A percentile compares a stretch with the other conserved stretches of the same genome.
Evolutionary conservation across 2,329 filamentous ascomycete genomes (phyloP).

Genomic region (Teratosphaeria viscida): DNA sequence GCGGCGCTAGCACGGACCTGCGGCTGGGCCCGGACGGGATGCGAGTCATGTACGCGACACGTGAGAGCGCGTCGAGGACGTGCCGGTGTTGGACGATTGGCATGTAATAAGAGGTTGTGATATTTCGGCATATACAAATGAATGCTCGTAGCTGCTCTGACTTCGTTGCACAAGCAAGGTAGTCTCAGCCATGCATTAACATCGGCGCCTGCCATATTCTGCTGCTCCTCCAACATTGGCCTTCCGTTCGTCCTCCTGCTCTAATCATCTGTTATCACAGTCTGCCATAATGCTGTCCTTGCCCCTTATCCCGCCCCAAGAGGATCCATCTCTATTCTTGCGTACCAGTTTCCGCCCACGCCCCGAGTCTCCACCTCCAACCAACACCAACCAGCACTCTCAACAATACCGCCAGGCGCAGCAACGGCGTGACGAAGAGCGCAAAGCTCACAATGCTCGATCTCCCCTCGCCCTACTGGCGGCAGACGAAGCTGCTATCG

Average conservation of each 20-base stretch:
- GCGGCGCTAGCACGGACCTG: not conserved
- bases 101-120: not conserved
- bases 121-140: not conserved
- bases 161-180: not conserved
- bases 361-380: slow-evolving; percentile 17
- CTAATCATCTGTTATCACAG: not conserved
- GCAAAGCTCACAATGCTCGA: slow-evolving; percentile 29
- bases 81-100: not conserved
- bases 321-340: slow-evolving; percentile 18
- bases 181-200: not conserved
- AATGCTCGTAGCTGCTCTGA: not conserved
- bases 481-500: slow-evolving; percentile 66
- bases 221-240: not conserved
- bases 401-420: slow-evolving; percentile 19
- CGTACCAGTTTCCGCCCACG: slow-evolving; percentile 15
- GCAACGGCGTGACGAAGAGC: slow-evolving; percentile 23
- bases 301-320: slow-evolving; percentile 22
- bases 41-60: not conserved
- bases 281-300: slow-evolving; percentile 20
- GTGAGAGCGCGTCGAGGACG: not conserved
- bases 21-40: not conserved
- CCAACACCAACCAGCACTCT: slow-evolving; percentile 1
- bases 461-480: slow-evolving; percentile 59
- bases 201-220: not conserved
- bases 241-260: not conserved